Percentiles rank a stretch among this genome's conserved stretches.
phyloP scores from a whole-genome alignment of 441 rosid species.

The Arabidopsis hybrid region DNA sequence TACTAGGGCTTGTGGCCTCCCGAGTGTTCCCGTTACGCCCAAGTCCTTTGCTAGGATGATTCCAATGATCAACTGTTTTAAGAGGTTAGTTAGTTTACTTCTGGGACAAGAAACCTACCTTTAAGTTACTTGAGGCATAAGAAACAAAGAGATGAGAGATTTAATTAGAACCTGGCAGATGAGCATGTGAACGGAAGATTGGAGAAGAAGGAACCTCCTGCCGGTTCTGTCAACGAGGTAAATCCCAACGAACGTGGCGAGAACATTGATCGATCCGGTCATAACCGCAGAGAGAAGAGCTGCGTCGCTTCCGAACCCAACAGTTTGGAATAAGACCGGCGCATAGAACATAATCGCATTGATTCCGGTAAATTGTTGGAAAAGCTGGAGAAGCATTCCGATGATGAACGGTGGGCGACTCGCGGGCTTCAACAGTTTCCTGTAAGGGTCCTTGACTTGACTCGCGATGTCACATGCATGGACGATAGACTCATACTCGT shows the following conservation, averaged over 20 bases:
- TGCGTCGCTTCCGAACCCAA: slow-evolving; percentile 81
- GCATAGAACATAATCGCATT: slow-evolving; percentile 98
- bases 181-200: slow-evolving; percentile 79
- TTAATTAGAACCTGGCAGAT: slow-evolving; percentile 59
- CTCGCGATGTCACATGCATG: slow-evolving; percentile 56
- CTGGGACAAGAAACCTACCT: background rate
- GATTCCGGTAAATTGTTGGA: slow-evolving; percentile 95
- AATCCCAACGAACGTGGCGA: slow-evolving; percentile 68
- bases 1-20: slow-evolving; percentile 51
- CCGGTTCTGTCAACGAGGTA: slow-evolving; percentile 59
- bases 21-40: slow-evolving; percentile 40
- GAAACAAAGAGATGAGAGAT: background rate
- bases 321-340: slow-evolving; percentile 77
- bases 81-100: slow-evolving; percentile 22
- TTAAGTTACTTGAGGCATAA: slow-evolving; percentile 14
- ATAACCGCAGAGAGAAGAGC: slow-evolving; percentile 89
- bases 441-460: slow-evolving; percentile 55
- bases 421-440: slow-evolving; percentile 48
- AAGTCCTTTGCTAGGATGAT: slow-evolving; percentile 45
- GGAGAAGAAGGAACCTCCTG: slow-evolving; percentile 71
- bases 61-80: slow-evolving; percentile 50
- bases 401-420: slow-evolving; percentile 66
- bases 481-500: slow-evolving; percentile 54
- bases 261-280: slow-evolving; percentile 84
- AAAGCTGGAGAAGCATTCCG: slow-evolving; percentile 63